Conservation (phyloP, 2,329 filamentous ascomycete genomes). For the Phoma herbarum region DNA sequence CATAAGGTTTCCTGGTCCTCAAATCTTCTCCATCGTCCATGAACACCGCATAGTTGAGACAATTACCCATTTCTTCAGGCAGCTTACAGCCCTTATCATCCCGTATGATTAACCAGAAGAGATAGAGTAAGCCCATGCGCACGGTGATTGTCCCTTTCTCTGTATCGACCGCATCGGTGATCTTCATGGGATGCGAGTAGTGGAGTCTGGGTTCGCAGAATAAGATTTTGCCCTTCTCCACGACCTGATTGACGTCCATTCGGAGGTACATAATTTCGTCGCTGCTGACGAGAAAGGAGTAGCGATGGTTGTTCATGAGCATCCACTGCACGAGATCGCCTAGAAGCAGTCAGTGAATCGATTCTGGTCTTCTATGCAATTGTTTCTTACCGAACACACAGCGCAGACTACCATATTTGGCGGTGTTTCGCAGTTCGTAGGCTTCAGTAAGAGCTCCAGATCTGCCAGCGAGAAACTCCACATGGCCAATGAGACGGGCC, state of each 20-base stretch:
- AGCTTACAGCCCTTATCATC: conserved; percentile 11
- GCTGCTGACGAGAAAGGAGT: conserved; percentile 30
- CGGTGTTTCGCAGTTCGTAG: conserved; percentile 8
- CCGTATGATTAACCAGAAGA: conserved; percentile 15
- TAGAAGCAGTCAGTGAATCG: conserved; percentile 6
- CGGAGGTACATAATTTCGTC: conserved; percentile 33
- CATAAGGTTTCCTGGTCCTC: neutral
- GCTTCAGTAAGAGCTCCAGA: conserved; percentile 26
- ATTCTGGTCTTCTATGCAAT: too few species aligned
- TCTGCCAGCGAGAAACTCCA: conserved; percentile 30
- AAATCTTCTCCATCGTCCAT: conserved; percentile 19
- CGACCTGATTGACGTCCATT: conserved; percentile 12
- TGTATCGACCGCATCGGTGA: conserved; percentile 17
- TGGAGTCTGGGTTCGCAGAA: conserved; percentile 23
- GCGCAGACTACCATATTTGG: conserved; percentile 31
- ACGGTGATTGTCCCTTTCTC: conserved; percentile 9
- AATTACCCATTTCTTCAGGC: conserved; percentile 18
- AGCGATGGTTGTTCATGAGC: conserved; percentile 26
- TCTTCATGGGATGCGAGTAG: conserved; percentile 28
- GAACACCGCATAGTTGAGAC: conserved; percentile 16
- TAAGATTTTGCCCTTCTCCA: neutral
- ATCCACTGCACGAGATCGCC: conserved; percentile 33
- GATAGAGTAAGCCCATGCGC: conserved; percentile 24
- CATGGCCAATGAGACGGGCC: conserved; percentile 28
- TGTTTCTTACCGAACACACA: conserved; percentile 28